Percentiles rank a stretch among this genome's conserved stretches.
Conservation (phyloP, 2,329 filamentous ascomycete species). For the Neurospora sp. region DNA sequence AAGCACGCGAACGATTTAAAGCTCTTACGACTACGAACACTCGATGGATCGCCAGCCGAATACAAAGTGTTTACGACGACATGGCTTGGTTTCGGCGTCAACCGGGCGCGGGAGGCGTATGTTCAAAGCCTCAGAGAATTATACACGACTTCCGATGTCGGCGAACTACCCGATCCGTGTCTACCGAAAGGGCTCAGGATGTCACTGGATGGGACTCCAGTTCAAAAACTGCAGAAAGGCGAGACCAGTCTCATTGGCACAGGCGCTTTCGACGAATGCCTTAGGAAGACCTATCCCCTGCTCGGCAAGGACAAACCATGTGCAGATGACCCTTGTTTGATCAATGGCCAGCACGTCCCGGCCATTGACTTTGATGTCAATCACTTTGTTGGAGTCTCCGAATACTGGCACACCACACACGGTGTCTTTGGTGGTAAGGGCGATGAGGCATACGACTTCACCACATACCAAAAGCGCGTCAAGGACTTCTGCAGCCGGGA, state of each 20-base stretch:
- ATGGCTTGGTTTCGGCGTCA: constrained; percentile 96
- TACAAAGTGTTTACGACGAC: constrained; percentile 91
- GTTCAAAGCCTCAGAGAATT: constrained; percentile 64
- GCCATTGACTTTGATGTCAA: constrained; percentile 96
- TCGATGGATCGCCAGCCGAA: constrained; percentile 69
- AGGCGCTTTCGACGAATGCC: constrained; percentile 76
- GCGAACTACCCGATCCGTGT: constrained; percentile 82
- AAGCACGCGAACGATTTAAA: constrained; percentile 88
- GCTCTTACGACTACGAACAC: constrained; percentile 69
- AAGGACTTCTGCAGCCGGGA: constrained; percentile 74
- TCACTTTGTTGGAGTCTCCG: constrained; percentile 93
- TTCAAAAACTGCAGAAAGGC: constrained; percentile 28
- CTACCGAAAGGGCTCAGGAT: constrained; percentile 68
- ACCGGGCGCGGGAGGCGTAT: constrained; percentile 79
- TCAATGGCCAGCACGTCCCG: constrained; percentile 86
- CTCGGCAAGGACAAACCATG: constrained; percentile 85
- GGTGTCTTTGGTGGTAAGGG: constrained; percentile 76
- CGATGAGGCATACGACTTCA: constrained; percentile 79
- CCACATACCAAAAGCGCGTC: constrained; percentile 78
- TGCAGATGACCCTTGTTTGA: constrained; percentile 69
- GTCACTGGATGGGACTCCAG: constrained; percentile 55
- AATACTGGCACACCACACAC: constrained; percentile 98
- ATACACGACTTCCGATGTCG: constrained; percentile 36
- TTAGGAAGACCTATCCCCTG: constrained; percentile 72
- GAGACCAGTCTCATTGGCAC: constrained; percentile 62